Percentiles rank a stretch among this genome's conserved stretches.
Evolutionary conservation across 2,329 filamentous ascomycete species (phyloP).

Genomic region (Botryosphaeria dothidea): DNA sequence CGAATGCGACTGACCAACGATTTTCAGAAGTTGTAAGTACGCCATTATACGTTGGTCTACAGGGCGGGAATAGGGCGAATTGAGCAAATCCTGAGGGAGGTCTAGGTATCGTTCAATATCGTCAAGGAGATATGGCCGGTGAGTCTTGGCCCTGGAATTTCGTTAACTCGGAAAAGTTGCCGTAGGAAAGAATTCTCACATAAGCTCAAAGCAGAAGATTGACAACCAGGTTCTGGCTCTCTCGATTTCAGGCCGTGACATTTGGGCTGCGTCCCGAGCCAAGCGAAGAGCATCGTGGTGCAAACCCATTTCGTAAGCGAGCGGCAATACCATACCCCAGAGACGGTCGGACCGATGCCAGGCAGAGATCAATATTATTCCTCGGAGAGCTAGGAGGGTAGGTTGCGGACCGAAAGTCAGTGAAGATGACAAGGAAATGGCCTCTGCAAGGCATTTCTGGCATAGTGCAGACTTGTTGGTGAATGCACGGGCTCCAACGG

Average conservation of each 20-base stretch:
- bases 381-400: not conserved
- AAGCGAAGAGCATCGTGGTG: not conserved
- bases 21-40: not conserved
- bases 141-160: not conserved
- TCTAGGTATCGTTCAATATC: not conserved
- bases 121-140: not conserved
- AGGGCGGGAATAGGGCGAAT: not conserved
- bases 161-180: not conserved
- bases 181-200: not conserved
- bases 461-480: not conserved
- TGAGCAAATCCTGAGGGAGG: not conserved
- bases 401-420: not conserved
- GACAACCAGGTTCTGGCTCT: not conserved
- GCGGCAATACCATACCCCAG: not conserved
- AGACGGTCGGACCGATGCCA: not conserved
- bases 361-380: not conserved
- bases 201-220: not conserved
- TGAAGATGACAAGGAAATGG: not conserved
- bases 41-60: constrained; percentile 2
- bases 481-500: not conserved
- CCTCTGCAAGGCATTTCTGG: not conserved
- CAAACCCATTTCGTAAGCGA: constrained; percentile 1
- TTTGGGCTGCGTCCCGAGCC: not conserved
- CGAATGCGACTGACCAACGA: not conserved
- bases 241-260: not conserved